Conservation (phyloP, 176 grass and related monocot genomes). For the Oryza rufipogon region DNA sequence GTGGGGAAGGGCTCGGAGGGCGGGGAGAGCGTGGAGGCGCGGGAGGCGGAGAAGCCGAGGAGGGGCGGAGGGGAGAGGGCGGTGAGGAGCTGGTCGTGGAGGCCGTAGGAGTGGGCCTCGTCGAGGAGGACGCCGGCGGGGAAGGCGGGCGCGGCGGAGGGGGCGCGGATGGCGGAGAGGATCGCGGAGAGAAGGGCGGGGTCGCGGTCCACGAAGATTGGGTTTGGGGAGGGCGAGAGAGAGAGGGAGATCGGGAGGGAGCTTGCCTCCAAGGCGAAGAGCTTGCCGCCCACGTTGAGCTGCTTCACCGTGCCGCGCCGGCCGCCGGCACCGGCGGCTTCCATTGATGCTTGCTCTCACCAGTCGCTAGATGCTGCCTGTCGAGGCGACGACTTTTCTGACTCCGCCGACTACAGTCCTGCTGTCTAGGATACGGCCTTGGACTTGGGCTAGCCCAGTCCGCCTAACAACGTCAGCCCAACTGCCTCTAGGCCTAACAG, state of each 20-base stretch:
- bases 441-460: not conserved
- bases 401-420: no score
- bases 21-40: slow-evolving; percentile 56
- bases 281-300: slow-evolving; percentile 82
- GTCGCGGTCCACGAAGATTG: slow-evolving; percentile 73
- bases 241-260: slow-evolving; percentile 45
- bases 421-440: no score
- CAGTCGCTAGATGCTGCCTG: not conserved
- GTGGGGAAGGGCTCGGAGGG: slow-evolving; percentile 72
- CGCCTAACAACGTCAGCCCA: not conserved
- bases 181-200: slow-evolving; percentile 62
- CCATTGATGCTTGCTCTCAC: slow-evolving; percentile 34
- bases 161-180: slow-evolving; percentile 67
- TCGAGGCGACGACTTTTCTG: not conserved
- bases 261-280: slow-evolving; percentile 59
- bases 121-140: slow-evolving; percentile 51
- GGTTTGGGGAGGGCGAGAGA: slow-evolving; percentile 37
- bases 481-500: not conserved
- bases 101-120: slow-evolving; percentile 71
- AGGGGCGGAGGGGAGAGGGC: slow-evolving; percentile 74
- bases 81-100: slow-evolving; percentile 54
- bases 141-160: slow-evolving; percentile 45
- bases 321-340: slow-evolving; percentile 2
- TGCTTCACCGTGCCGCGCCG: slow-evolving; percentile 37
- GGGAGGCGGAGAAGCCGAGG: slow-evolving; percentile 70